Conservation (phyloP, 2,329 filamentous ascomycete genomes). For the Ophiocordyceps unilateralis region DNA sequence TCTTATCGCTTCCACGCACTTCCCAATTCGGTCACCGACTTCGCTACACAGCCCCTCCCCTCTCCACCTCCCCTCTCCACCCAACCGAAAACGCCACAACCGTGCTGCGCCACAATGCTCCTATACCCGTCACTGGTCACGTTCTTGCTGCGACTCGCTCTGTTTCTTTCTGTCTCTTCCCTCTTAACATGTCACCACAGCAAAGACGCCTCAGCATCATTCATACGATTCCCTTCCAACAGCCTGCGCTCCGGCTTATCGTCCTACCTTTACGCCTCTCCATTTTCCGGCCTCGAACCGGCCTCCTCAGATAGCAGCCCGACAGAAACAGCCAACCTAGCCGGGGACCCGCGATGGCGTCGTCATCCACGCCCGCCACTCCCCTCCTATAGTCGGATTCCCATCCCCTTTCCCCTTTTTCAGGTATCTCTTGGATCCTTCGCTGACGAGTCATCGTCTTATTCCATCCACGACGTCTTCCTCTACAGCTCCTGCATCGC, state of each 20-base stretch:
- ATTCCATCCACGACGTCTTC: no score
- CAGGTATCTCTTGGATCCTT: background rate
- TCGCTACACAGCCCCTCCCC: no score
- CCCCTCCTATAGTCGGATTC: constrained; percentile 54
- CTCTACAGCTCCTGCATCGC: constrained; percentile 70
- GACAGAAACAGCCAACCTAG: background rate
- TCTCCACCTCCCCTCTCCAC: no score
- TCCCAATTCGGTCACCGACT: no score
- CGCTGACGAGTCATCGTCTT: no score
- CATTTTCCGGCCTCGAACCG: no score
- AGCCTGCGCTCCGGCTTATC: background rate
- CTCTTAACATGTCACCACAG: background rate
- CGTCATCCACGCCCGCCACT: constrained; percentile 48
- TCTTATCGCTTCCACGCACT: no score
- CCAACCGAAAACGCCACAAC: no score
- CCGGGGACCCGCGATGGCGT: constrained; percentile 37
- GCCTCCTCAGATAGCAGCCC: background rate
- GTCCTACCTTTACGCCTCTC: background rate
- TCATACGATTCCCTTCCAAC: background rate
- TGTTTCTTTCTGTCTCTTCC: no score
- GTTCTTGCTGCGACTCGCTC: no score
- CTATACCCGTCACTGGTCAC: no score
- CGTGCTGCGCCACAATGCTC: no score
- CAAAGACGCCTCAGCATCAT: background rate
- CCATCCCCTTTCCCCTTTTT: background rate